Base-by-base conservation (phyloP, 306 rosid genomes). In the Pterocarpus santalinus region DNA sequence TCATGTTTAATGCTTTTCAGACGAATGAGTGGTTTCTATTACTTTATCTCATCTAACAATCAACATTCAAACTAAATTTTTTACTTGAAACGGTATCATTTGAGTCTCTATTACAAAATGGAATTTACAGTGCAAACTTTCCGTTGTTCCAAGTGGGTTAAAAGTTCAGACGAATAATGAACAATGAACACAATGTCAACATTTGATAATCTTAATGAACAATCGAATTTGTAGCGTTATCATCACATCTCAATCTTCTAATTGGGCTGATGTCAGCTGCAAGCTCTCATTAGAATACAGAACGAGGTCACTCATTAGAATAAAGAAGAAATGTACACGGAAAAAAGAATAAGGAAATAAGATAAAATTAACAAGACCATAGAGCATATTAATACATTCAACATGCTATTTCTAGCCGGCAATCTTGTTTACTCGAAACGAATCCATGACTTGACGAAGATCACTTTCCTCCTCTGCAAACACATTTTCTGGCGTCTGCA, bases 401-500 rank as follows among this genome's bases (percentile, higher is more conserved):
- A 35, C 63, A 8, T 46, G 69, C 71, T 78, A 69, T 55, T 17
- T 78, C 86, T 81, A 84, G 75, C 17, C 80, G 7, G 57, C 71
- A 56, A 89, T 76, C 91, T 89, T 91, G 92, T 87, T 91, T n/a
- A 92, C 99, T 53, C 98, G 85, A 77, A 95, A 95, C 4, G 99
- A 93, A 56, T 90, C 92, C 97, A 95, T 93, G 60, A 91, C 88
- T 83, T 55, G 89, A 46, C 97, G 99, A 80, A 95, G 89, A 43
- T 93, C 96, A 69, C 43, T 62, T 85, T 93, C 98, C 56, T 90
- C 99, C 86, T 95, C 90, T 47, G 75, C 13, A 47, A 93, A 95
- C 5, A 90, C 96, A 86, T 89, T 93, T 80, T 95, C 99, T 5
- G 99, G 98, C 2, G 89, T 83, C 60, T 95, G 97, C 81, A 95